Conservation (phyloP, 2,329 filamentous ascomycete genomes). For the Plenodomus tracheiphilus region DNA sequence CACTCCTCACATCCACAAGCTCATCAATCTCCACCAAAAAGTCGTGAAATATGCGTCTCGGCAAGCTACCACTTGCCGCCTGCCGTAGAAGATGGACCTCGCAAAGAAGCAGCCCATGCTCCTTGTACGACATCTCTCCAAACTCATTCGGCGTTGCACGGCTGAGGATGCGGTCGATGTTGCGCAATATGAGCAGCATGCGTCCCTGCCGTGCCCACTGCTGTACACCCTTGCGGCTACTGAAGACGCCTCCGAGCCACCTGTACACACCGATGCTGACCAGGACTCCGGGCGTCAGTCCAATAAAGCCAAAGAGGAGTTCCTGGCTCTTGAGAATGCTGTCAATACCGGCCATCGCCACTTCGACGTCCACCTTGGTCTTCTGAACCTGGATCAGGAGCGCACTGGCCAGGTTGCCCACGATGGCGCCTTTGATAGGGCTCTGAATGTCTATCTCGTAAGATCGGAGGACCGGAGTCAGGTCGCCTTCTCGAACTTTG, state of each 20-base stretch:
- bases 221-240: slow-evolving; percentile 69
- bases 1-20: slow-evolving; percentile 76
- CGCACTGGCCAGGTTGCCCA: slow-evolving; percentile 84
- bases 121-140: slow-evolving; percentile 83
- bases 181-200: slow-evolving; percentile 78
- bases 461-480: slow-evolving; percentile 86
- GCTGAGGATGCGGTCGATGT: slow-evolving; percentile 72
- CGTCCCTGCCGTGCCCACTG: slow-evolving; percentile 68
- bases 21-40: slow-evolving; percentile 89
- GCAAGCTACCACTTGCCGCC: slow-evolving; percentile 69
- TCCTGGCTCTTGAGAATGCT: slow-evolving; percentile 93
- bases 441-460: slow-evolving; percentile 87
- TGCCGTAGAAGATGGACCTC: slow-evolving; percentile 83
- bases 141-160: slow-evolving; percentile 64
- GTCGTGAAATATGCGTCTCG: slow-evolving; percentile 74
- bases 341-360: slow-evolving; percentile 95
- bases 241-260: slow-evolving; percentile 72
- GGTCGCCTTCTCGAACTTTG: slow-evolving; percentile 86
- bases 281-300: slow-evolving; percentile 88
- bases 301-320: slow-evolving; percentile 94
- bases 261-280: slow-evolving; percentile 75
- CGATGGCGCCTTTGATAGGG: slow-evolving; percentile 79
- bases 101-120: slow-evolving; percentile 86
- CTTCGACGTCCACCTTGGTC: slow-evolving; percentile 96
- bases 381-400: slow-evolving; percentile 97